Conservation (phyloP, 1,284 basidiomycete genomes). For the Agroathelia rolfsii region DNA sequence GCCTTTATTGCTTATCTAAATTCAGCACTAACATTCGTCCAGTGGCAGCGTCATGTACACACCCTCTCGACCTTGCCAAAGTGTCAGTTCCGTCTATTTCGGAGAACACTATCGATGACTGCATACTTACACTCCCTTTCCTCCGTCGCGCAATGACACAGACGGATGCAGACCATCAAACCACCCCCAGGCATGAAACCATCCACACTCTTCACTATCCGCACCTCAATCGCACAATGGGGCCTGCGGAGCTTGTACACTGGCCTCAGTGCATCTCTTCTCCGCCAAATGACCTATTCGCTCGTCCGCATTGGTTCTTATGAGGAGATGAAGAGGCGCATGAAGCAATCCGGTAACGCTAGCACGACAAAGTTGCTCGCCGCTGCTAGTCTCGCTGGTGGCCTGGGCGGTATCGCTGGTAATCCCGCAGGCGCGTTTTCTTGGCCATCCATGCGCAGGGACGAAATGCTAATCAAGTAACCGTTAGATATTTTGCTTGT, state of each 20-base stretch:
- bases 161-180: constrained; percentile 71
- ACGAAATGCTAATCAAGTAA: constrained; percentile 6
- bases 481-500: constrained; percentile 63
- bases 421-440: constrained; percentile 61
- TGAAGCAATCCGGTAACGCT: constrained; percentile 35
- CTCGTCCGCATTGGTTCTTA: constrained; percentile 81
- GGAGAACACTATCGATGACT: too few species aligned
- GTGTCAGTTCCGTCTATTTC: constrained; percentile 44
- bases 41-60: constrained; percentile 84
- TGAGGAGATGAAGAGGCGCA: constrained; percentile 59
- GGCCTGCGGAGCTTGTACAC: constrained; percentile 72
- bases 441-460: constrained; percentile 4
- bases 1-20: constrained; percentile 7
- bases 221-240: constrained; percentile 43
- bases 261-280: constrained; percentile 75
- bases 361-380: constrained; percentile 46
- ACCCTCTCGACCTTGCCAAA: constrained; percentile 81
- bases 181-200: constrained; percentile 32
- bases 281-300: constrained; percentile 90
- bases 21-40: constrained; percentile 9
- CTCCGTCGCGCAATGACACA: too few species aligned
- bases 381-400: constrained; percentile 66
- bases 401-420: constrained; percentile 69
- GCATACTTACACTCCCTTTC: too few species aligned
- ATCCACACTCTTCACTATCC: constrained; percentile 50